phyloP scores from a whole-genome alignment of 1,284 basidiomycete species.

The Moesziomyces sp. region DNA sequence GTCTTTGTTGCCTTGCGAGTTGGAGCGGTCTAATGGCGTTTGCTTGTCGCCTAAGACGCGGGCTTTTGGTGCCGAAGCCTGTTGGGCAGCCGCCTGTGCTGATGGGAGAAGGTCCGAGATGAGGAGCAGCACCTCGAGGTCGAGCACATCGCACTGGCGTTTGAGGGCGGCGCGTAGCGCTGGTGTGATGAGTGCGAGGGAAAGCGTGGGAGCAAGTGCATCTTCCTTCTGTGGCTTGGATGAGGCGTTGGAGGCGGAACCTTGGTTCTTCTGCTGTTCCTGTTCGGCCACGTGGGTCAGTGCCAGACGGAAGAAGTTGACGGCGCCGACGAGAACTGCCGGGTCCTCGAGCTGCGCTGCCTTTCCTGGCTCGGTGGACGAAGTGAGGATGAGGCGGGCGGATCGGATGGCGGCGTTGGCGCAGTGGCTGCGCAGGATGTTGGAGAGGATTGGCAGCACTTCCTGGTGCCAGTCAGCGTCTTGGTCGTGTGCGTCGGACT shows the following conservation, averaged over 20 bases:
- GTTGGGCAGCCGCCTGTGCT: constrained; percentile 1
- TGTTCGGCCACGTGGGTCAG: constrained; percentile 49
- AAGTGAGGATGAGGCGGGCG: constrained; percentile 46
- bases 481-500: constrained; percentile 21
- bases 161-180: constrained; percentile 59
- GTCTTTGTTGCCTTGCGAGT: constrained; percentile 5
- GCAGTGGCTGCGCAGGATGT: constrained; percentile 63
- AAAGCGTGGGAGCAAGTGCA: constrained; percentile 50
- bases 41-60: constrained; percentile 11
- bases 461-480: constrained; percentile 43
- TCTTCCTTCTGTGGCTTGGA: constrained; percentile 43
- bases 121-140: constrained; percentile 60
- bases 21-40: neutral
- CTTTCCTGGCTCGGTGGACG: constrained; percentile 1
- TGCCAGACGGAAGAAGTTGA: constrained; percentile 58
- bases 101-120: constrained; percentile 55
- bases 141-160: constrained; percentile 55
- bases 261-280: constrained; percentile 38
- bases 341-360: constrained; percentile 36
- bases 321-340: constrained; percentile 59
- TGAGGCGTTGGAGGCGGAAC: constrained; percentile 5
- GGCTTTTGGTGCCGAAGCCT: constrained; percentile 4
- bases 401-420: constrained; percentile 60
- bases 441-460: constrained; percentile 47
- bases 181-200: constrained; percentile 55